Conservation (phyloP, 2,329 filamentous ascomycete genomes). For the Endoconidiophora laricicola region DNA sequence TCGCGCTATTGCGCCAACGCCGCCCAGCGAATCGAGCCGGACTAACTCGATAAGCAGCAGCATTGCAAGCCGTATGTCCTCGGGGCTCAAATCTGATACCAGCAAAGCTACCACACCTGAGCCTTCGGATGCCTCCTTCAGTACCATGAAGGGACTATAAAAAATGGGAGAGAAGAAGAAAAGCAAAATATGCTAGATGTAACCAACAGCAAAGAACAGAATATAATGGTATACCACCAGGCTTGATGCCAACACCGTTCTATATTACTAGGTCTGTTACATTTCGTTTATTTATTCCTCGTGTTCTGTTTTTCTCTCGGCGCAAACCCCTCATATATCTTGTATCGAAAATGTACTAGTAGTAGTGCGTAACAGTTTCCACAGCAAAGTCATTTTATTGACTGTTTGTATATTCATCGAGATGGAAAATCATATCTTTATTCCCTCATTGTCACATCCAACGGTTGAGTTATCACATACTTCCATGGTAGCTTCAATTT, state of each 20-base stretch:
- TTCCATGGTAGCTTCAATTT: neutral
- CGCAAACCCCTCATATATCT: too few species aligned
- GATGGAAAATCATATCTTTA: too few species aligned
- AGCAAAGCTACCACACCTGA: conserved; percentile 10
- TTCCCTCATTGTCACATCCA: too few species aligned
- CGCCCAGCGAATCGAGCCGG: conserved; percentile 29
- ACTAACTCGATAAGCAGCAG: conserved; percentile 33
- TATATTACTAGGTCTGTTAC: neutral
- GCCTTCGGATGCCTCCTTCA: conserved; percentile 10
- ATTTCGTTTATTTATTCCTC: neutral
- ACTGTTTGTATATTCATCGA: too few species aligned
- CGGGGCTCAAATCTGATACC: conserved; percentile 7
- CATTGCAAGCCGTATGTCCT: conserved; percentile 8
- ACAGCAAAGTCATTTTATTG: too few species aligned
- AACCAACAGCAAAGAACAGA: too few species aligned
- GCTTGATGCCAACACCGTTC: neutral
- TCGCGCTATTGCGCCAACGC: conserved; percentile 34
- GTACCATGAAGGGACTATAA: conserved; percentile 11
- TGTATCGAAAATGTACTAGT: too few species aligned
- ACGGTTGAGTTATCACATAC: neutral
- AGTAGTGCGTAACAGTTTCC: too few species aligned
- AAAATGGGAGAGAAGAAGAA: neutral
- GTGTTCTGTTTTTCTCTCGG: neutral
- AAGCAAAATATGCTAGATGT: too few species aligned
- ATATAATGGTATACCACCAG: too few species aligned